Evolutionary conservation across 306 rosid species (phyloP), one percentile per base, ranked within the genome.

Genomic region (Coriaria nepalensis): DNA sequence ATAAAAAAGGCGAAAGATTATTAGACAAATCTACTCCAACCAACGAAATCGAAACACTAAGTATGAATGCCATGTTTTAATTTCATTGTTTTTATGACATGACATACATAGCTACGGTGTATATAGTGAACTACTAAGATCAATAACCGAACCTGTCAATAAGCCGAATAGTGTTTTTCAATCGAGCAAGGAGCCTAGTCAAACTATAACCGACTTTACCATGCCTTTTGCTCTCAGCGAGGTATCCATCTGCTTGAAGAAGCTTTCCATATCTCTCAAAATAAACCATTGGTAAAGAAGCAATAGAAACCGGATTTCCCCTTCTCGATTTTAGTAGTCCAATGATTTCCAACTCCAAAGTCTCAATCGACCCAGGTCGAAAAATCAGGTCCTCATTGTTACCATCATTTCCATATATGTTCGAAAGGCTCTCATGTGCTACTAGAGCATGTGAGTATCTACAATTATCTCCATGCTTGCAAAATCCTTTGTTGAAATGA

Each of bases 181-280:
- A 73, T 29, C 78, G 70, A 13, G 77, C 71, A 40, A 87, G 87
- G 43, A 87, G 93, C 70, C 68, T 87, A 3, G 96, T 78, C 69
- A 87, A 64, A 65, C 84, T 87, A 67, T 69, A 78, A 62, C 96
- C 96, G 8, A 83, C 82, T 56, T 87, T 87, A 5, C 94, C 96
- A 49, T 80, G 93, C 60, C 94, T 62, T 65, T 83, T 93, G 74
- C 93, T 87, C 75, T 87, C 96, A 6, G 94, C 78, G 9, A 78
- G 74, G 67, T 87, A 87, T 2, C 96, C 94, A 0, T 87, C 93
- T 0, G 88, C 96, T 63, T 76, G 93, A 41, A 87, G 79, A 35
- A 67, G 69, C 62, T 68, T 87, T n/a, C 78, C 79, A 47, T 75
- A 87, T 44, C 59, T 83, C 4, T 80, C 96, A 74, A 62, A 78